These are phyloP conservation scores for Leptographium flavum DNA, from an alignment of 2,329 filamentous ascomycete genomes.

Conservation along the genomic window DNA sequence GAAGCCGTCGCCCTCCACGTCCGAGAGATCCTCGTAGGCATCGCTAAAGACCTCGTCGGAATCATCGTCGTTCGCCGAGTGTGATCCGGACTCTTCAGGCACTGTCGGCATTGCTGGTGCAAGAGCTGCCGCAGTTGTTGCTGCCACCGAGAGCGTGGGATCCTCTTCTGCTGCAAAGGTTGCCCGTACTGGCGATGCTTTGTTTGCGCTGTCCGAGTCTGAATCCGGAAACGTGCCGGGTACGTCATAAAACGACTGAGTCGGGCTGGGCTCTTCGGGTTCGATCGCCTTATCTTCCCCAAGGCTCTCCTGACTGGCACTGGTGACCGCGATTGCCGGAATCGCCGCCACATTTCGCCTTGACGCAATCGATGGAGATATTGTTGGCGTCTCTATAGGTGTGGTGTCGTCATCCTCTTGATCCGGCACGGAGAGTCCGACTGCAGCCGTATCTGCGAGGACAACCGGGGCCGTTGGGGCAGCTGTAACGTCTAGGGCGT, in stretches of 20 bases:
- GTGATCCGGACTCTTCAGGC: constrained; percentile 21
- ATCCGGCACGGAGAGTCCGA: too few relatives aligned
- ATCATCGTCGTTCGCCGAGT: not conserved
- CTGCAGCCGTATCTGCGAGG: too few relatives aligned
- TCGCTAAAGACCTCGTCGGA: constrained; percentile 53
- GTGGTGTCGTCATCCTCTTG: not conserved
- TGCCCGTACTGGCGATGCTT: not conserved
- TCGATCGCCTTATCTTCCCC: constrained; percentile 4
- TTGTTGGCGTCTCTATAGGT: not conserved
- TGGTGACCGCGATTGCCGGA: constrained; percentile 29
- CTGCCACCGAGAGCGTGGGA: constrained; percentile 7
- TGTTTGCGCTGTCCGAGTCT: constrained; percentile 14
- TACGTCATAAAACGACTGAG: constrained; percentile 27
- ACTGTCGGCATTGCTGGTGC: constrained; percentile 11
- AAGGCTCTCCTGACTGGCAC: constrained; percentile 22
- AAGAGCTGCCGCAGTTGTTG: constrained; percentile 12
- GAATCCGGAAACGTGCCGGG: constrained; percentile 45
- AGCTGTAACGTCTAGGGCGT: too few relatives aligned
- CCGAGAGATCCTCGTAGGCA: constrained; percentile 58
- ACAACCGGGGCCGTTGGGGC: not conserved
- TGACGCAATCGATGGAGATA: not conserved
- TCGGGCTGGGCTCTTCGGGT: not conserved
- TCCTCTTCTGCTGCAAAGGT: constrained; percentile 8
- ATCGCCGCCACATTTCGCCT: constrained; percentile 12
- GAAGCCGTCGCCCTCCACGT: constrained; percentile 52